Percentiles rank a stretch among this genome's conserved stretches.
Conservation (phyloP, 441 rosid genomes). For the Croton laevigatus region DNA sequence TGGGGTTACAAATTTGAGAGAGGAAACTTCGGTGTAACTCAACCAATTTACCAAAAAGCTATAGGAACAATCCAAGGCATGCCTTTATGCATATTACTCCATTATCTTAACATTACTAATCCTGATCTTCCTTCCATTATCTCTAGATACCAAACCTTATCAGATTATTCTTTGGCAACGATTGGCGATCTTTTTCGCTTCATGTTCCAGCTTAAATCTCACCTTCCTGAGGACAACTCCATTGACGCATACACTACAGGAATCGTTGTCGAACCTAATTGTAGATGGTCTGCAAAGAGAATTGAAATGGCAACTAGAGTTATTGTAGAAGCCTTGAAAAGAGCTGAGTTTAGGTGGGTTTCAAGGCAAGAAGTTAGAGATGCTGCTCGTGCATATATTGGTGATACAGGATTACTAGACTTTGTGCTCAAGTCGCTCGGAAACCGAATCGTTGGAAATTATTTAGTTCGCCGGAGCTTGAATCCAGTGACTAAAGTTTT, state of each 20-base stretch:
- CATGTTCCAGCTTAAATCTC: conserved; percentile 60
- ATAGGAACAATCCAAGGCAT: conserved; percentile 58
- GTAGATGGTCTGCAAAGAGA: conserved; percentile 86
- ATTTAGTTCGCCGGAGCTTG: conserved; percentile 72
- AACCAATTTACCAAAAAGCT: conserved; percentile 64
- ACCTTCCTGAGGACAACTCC: conserved; percentile 53
- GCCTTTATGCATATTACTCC: conserved; percentile 52
- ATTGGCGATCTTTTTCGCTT: conserved; percentile 66
- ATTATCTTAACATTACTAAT: conserved; percentile 36
- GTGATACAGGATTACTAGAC: conserved; percentile 86
- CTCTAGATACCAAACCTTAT: conserved; percentile 68
- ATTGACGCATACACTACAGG: conserved; percentile 35
- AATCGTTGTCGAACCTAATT: conserved; percentile 42
- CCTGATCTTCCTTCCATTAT: conserved; percentile 54
- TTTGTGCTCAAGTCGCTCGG: conserved; percentile 89
- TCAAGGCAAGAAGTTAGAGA: conserved; percentile 93
- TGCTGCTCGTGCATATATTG: conserved; percentile 78
- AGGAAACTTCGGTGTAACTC: conserved; percentile 71
- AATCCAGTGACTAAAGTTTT: conserved; percentile 88
- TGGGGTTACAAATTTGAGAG: conserved; percentile 81
- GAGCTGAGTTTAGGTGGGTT: conserved; percentile 64
- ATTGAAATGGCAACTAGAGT: conserved; percentile 84
- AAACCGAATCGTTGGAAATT: conserved; percentile 77
- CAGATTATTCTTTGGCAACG: conserved; percentile 51
- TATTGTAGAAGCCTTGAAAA: conserved; percentile 66